A percentile compares a stretch with the other conserved stretches of the same genome.
Evolutionary conservation across 805 yeast genomes (phyloP).

Genomic region (Tetrapisispora phaffii): DNA sequence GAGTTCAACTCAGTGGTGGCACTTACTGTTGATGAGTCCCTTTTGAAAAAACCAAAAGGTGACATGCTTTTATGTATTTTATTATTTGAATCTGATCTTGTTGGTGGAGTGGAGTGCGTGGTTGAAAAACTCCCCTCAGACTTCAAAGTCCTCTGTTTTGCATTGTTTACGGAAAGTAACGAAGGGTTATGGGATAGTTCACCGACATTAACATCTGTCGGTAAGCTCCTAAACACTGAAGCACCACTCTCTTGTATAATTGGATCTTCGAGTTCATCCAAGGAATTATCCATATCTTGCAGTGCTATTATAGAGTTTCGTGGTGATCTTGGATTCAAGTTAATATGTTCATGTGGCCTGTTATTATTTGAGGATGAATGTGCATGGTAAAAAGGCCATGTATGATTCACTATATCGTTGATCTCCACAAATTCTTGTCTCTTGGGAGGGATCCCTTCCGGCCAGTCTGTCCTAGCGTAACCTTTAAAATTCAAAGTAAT

Average conservation of each 20-base stretch:
- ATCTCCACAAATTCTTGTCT: constrained; percentile 55
- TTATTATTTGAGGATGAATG: background rate
- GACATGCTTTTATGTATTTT: constrained; percentile 15
- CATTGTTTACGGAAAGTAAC: background rate
- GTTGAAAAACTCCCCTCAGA: background rate
- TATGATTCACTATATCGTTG: constrained; percentile 60
- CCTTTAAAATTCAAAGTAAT: constrained; percentile 60
- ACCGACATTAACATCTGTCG: constrained; percentile 1
- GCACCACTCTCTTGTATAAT: constrained; percentile 12
- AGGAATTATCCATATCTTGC: background rate
- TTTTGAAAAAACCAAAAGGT: constrained; percentile 23
- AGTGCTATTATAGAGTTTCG: background rate
- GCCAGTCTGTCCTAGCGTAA: constrained; percentile 79
- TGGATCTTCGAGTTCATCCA: constrained; percentile 1
- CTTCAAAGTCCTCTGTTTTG: background rate
- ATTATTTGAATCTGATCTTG: constrained; percentile 1
- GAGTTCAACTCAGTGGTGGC: constrained; percentile 3
- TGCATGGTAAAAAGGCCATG: constrained; percentile 78
- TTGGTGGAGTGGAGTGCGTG: background rate
- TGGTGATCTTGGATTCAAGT: background rate
- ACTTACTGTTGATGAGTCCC: constrained; percentile 12
- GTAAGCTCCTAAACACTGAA: constrained; percentile 11
- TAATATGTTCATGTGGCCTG: constrained; percentile 11
- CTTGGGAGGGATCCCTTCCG: constrained; percentile 95
- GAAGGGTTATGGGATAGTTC: background rate